A percentile compares a stretch with the other conserved stretches of the same genome.
Evolutionary conservation across 2,329 filamentous ascomycete genomes (phyloP).

Genomic region (Beauveria varroae): DNA sequence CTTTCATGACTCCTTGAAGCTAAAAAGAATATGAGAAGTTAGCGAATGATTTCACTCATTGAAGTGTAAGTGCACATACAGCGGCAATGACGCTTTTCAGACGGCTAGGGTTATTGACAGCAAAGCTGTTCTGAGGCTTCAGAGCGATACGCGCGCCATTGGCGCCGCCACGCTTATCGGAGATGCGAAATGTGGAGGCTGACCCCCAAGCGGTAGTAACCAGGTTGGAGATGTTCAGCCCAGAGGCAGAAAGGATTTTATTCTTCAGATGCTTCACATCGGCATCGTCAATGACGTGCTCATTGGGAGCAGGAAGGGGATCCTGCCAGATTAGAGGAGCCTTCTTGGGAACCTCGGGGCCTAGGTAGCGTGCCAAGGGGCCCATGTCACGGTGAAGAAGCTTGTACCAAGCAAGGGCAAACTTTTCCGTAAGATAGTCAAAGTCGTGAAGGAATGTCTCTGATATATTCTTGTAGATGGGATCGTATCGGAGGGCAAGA

Average conservation of each 20-base stretch:
- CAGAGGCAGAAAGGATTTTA: conserved; percentile 52
- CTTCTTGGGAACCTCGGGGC: conserved; percentile 68
- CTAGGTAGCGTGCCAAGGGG: conserved; percentile 61
- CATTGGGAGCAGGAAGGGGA: conserved; percentile 53
- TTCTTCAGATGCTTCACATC: conserved; percentile 62
- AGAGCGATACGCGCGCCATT: conserved; percentile 74
- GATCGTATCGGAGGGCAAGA: conserved; percentile 63
- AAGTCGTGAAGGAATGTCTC: conserved; percentile 62
- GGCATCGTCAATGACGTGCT: conserved; percentile 49
- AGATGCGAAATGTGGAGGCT: conserved; percentile 63
- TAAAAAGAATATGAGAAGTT: neutral
- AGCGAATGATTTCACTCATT: neutral
- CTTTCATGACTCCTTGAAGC: conserved; percentile 1
- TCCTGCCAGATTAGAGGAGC: conserved; percentile 62
- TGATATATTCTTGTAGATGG: conserved; percentile 67
- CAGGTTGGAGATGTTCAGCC: conserved; percentile 52
- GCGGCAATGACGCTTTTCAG: conserved; percentile 53
- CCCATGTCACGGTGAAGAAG: conserved; percentile 75
- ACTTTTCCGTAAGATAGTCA: conserved; percentile 60
- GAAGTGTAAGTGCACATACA: conserved; percentile 46
- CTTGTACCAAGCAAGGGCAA: conserved; percentile 76
- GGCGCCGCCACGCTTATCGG: conserved; percentile 76
- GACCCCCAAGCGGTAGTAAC: conserved; percentile 62
- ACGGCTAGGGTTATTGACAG: conserved; percentile 64
- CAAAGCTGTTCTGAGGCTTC: conserved; percentile 63